Evolutionary conservation across 257 asterid genomes (phyloP), one percentile per base, ranked within the genome.

Genomic region (Solanum raphanifolium): DNA sequence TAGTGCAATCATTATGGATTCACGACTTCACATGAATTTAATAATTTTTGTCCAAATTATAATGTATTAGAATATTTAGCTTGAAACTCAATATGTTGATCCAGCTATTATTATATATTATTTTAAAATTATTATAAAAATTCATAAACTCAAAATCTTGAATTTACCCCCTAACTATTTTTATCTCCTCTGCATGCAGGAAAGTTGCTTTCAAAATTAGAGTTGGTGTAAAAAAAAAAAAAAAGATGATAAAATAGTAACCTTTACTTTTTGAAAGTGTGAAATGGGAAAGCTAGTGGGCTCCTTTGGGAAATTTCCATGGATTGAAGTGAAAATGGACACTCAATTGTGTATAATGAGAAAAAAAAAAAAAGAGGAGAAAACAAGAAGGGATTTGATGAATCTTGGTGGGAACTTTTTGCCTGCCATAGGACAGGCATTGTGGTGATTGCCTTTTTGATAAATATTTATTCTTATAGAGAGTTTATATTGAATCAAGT

Each of bases 381-480:
- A 12, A 41, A 31, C 60, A 79, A 79, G 8, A 27, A 82, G 81
- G 86, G 85, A 76, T 35, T 83, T 88, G 91, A 92, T 88, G 92
- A 72, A 93, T 94, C 95, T 94, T 94, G 92, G 93, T 90, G 93
- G 94, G 97, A 91, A 90, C 90, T 91, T 90, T 86, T 90, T 93
- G 98, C 93, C 93, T 89, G 93, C 94, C 94, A 88, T 32, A 90
- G 92, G 90, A 92, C 86, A 90, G 88, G 89, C 96, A 89, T 83
- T 81, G 91, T 87, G 91, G 88, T 86, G 89, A 91, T 90, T 91
- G 68, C 12, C n/a, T 31, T 72, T 74, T 74, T 13, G 4, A 20
- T 73, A 35, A 35, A 21, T 35, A 21, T 21, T 21, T 21, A 35
- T 10, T 20, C 1, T 0, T 21, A 35, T 35, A 2, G 29, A 20